These are phyloP conservation scores for Halophytophthora polymorphica DNA, from an alignment of 352 stramenopile species.

Conservation along the genomic window DNA sequence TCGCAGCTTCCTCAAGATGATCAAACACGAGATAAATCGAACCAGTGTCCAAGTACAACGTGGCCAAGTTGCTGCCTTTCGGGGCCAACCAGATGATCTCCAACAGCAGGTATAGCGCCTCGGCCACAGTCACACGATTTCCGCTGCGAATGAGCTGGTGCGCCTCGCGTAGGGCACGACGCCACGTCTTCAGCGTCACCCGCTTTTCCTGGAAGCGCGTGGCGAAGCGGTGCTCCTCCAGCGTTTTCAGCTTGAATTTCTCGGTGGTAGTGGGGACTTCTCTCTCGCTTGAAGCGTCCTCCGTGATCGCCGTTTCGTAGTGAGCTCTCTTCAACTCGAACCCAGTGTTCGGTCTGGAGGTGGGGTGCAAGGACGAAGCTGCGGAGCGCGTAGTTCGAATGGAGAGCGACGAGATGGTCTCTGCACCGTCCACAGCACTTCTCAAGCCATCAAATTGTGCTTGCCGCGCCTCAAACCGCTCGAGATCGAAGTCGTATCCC, in stretches of 20 bases:
- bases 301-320: conserved; percentile 14
- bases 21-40: conserved; percentile 55
- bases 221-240: conserved; percentile 51
- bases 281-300: conserved; percentile 11
- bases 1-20: conserved; percentile 47
- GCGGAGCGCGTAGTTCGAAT: conserved; percentile 12
- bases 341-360: background rate
- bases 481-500: conserved; percentile 11
- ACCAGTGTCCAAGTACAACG: conserved; percentile 46
- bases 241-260: conserved; percentile 40
- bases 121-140: conserved; percentile 30
- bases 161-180: conserved; percentile 21
- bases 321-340: conserved; percentile 14
- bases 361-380: conserved; percentile 11
- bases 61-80: conserved; percentile 21
- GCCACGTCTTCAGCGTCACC: conserved; percentile 45
- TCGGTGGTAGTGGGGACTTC: background rate
- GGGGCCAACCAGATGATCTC: conserved; percentile 51
- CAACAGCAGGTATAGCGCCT: conserved; percentile 56
- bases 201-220: conserved; percentile 49
- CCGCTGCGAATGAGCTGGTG: conserved; percentile 24
- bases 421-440: conserved; percentile 4
- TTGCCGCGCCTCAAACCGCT: conserved; percentile 2
- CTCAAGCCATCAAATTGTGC: conserved; percentile 3
- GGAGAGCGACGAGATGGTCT: conserved; percentile 17